These are phyloP conservation scores for Cutaneotrichosporon spelunceum DNA, from an alignment of 1,284 basidiomycete genomes.

Conservation along the genomic window DNA sequence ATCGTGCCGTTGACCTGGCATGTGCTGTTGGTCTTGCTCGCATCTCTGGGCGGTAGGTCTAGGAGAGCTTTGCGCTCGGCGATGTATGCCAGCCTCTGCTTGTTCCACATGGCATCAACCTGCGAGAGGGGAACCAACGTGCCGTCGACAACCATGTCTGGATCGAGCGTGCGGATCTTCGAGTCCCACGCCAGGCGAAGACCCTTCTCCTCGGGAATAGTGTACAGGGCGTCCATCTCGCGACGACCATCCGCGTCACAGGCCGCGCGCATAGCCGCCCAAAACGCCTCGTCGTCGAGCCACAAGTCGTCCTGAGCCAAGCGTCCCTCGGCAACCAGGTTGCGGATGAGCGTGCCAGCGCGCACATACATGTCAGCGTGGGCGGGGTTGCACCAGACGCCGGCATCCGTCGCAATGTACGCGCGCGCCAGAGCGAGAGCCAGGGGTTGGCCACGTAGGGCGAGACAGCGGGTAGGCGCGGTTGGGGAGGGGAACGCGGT, in stretches of 20 bases:
- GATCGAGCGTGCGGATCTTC: constrained; percentile 23
- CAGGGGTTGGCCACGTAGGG: not conserved
- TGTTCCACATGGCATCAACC: constrained; percentile 10
- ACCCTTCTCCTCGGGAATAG: not conserved
- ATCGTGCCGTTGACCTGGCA: not conserved
- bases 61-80: not conserved
- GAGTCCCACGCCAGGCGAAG: not conserved
- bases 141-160: constrained; percentile 13
- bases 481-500: constrained; percentile 5
- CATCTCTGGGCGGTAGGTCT: not conserved
- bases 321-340: constrained; percentile 7
- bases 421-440: constrained; percentile 17
- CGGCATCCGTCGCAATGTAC: constrained; percentile 13
- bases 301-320: constrained; percentile 18
- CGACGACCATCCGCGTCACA: not conserved
- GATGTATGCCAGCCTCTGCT: constrained; percentile 17
- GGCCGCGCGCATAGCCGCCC: constrained; percentile 8
- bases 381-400: constrained; percentile 19
- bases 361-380: constrained; percentile 15
- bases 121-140: not conserved
- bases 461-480: constrained; percentile 12
- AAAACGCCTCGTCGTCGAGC: constrained; percentile 19
- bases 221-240: constrained; percentile 13
- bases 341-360: constrained; percentile 15
- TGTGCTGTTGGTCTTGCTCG: no score